Evolutionary conservation across 2,329 filamentous ascomycete species (phyloP).

Genomic region (Diaporthe sp.): DNA sequence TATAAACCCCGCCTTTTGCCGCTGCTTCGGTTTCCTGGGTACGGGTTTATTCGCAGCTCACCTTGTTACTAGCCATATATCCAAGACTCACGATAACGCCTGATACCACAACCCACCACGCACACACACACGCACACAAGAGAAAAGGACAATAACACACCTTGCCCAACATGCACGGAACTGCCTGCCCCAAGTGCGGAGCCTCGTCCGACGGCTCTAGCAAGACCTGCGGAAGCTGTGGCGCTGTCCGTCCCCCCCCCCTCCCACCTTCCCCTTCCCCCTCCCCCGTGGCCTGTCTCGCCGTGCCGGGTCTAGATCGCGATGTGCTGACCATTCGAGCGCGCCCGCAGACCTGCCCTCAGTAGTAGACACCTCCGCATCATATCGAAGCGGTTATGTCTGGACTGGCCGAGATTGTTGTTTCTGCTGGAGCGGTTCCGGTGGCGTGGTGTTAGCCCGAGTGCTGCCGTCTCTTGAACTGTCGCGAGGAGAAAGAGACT

Average conservation of each 20-base stretch:
- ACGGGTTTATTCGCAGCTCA: not conserved
- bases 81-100: not conserved
- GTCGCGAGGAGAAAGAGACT: not conserved
- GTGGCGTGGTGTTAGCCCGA: not conserved
- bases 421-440: not conserved
- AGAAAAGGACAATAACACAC: slow-evolving; percentile 8
- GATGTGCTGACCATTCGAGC: not conserved
- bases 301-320: not conserved
- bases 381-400: not conserved
- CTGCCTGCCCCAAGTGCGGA: slow-evolving; percentile 71
- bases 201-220: slow-evolving; percentile 56
- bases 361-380: slow-evolving; percentile 18
- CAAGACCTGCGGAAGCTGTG: slow-evolving; percentile 71
- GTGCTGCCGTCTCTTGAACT: not conserved
- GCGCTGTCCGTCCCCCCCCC: slow-evolving; percentile 64
- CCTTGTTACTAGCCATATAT: not conserved
- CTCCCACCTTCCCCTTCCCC: not conserved
- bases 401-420: not conserved
- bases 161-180: slow-evolving; percentile 56
- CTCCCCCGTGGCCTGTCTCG: not conserved
- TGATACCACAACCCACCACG: not conserved
- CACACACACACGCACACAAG: slow-evolving; percentile 24
- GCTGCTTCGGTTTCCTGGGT: no score
- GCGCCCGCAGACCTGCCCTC: slow-evolving; percentile 49
- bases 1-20: slow-evolving; percentile 34